Evolutionary conservation across 345 rosid genomes (phyloP).

Genomic region (Populus tremula): DNA sequence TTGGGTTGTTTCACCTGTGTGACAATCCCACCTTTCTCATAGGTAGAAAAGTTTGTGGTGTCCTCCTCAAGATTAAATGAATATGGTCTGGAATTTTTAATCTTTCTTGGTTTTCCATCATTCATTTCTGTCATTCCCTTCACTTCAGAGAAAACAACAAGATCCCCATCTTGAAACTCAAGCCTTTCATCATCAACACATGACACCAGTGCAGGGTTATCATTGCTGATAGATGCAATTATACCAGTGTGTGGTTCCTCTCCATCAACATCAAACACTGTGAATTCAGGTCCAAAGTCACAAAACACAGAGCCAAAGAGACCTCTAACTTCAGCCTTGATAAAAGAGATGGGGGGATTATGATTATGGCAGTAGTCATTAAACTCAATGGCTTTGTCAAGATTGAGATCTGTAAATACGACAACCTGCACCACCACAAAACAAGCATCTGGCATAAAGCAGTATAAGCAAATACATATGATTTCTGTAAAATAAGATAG

Average conservation of each 20-base stretch:
- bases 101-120: slow-evolving; percentile 94
- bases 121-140: slow-evolving; percentile 90
- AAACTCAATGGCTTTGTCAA: slow-evolving; percentile 72
- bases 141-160: slow-evolving; percentile 93
- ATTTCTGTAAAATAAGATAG: background rate
- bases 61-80: slow-evolving; percentile 91
- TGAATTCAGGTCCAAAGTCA: slow-evolving; percentile 92
- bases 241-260: slow-evolving; percentile 95
- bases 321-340: slow-evolving; percentile 93
- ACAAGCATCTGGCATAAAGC: background rate
- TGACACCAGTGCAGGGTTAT: slow-evolving; percentile 74
- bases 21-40: slow-evolving; percentile 91
- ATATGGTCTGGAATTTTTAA: slow-evolving; percentile 78
- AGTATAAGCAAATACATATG: background rate
- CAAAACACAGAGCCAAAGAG: slow-evolving; percentile 94
- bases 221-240: slow-evolving; percentile 90
- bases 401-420: slow-evolving; percentile 76
- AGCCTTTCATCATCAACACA: slow-evolving; percentile 98
- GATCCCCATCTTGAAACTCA: slow-evolving; percentile 93
- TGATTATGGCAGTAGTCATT: slow-evolving; percentile 82
- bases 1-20: slow-evolving; percentile 94
- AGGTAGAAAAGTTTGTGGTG: slow-evolving; percentile 54
- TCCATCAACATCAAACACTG: slow-evolving; percentile 90
- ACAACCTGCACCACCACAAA: slow-evolving; percentile 62
- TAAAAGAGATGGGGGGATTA: slow-evolving; percentile 84